phyloP scores from a whole-genome alignment of 208 protist genomes.

The Acanthamoeba castellanii region DNA sequence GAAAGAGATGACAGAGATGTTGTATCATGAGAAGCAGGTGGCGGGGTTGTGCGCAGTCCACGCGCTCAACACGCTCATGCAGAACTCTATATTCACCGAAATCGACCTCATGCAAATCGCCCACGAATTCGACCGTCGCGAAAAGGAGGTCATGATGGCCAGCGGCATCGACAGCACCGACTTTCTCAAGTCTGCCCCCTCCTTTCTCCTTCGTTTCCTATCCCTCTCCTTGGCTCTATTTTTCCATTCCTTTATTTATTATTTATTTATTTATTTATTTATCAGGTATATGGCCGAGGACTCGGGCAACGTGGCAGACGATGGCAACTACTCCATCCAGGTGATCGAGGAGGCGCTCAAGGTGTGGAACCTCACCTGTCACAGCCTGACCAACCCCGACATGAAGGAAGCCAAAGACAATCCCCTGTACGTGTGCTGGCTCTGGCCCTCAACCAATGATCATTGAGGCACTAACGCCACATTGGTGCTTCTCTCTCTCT shows the following conservation, averaged over 20 bases:
- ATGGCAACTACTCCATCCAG: constrained; percentile 73
- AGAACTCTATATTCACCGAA: constrained; percentile 60
- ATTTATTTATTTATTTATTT: neutral
- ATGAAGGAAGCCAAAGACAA: constrained; percentile 67
- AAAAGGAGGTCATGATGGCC: constrained; percentile 60
- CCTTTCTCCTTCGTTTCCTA: neutral
- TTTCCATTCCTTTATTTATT: neutral
- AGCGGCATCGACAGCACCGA: constrained; percentile 62
- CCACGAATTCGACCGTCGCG: constrained; percentile 57
- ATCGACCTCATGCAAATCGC: constrained; percentile 73
- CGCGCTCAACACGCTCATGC: constrained; percentile 73
- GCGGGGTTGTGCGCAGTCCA: constrained; percentile 73
- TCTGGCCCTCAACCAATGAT: neutral
- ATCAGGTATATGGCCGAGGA: constrained; percentile 50
- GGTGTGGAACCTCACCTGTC: constrained; percentile 71
- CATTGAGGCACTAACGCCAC: neutral
- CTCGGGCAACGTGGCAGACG: constrained; percentile 70
- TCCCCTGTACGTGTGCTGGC: constrained; percentile 34
- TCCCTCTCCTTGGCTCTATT: neutral
- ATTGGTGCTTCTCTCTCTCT: neutral
- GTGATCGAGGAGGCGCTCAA: constrained; percentile 74
- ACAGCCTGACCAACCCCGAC: constrained; percentile 50
- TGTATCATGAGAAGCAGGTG: constrained; percentile 78
- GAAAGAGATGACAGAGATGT: neutral
- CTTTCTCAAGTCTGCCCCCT: constrained; percentile 21